These are phyloP conservation scores for Hypholoma fasciculare DNA, from an alignment of 768 basidiomycete genomes.

Conservation along the genomic window DNA sequence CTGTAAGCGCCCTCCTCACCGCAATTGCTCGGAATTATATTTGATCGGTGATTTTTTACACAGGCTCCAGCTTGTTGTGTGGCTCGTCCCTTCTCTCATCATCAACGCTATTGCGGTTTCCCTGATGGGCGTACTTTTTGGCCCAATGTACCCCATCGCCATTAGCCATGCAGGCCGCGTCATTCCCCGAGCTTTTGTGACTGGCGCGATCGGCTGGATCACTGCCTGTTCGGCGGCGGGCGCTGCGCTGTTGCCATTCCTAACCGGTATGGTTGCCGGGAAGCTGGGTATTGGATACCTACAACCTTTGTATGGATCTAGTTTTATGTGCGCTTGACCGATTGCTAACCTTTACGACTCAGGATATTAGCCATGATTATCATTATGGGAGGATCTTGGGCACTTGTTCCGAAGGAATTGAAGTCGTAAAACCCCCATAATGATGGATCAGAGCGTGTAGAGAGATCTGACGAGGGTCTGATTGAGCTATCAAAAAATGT, in stretches of 20 bases:
- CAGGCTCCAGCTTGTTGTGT: constrained; percentile 5
- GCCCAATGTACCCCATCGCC: constrained; percentile 70
- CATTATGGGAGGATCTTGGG: constrained; percentile 53
- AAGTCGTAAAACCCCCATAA: neutral
- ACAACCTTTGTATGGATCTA: constrained; percentile 52
- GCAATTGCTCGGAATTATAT: neutral
- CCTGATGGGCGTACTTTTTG: constrained; percentile 62
- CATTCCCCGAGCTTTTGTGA: constrained; percentile 67
- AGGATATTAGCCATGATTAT: constrained; percentile 63
- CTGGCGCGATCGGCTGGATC: constrained; percentile 64
- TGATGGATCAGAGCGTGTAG: too few species aligned
- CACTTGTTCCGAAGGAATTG: constrained; percentile 35
- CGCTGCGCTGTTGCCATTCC: constrained; percentile 66
- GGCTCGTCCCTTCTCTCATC: constrained; percentile 40
- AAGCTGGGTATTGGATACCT: constrained; percentile 57
- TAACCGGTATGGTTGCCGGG: constrained; percentile 64
- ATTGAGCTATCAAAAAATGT: too few species aligned
- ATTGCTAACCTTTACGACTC: neutral
- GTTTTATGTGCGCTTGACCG: neutral
- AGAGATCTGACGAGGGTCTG: too few species aligned
- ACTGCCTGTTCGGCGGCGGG: constrained; percentile 67
- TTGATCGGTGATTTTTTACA: neutral
- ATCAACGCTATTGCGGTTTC: constrained; percentile 61
- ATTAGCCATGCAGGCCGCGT: constrained; percentile 68
- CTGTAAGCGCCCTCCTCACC: constrained; percentile 28